Evolutionary conservation across 2,329 filamentous ascomycete species (phyloP).

Genomic region (Furcasterigmium sp.): DNA sequence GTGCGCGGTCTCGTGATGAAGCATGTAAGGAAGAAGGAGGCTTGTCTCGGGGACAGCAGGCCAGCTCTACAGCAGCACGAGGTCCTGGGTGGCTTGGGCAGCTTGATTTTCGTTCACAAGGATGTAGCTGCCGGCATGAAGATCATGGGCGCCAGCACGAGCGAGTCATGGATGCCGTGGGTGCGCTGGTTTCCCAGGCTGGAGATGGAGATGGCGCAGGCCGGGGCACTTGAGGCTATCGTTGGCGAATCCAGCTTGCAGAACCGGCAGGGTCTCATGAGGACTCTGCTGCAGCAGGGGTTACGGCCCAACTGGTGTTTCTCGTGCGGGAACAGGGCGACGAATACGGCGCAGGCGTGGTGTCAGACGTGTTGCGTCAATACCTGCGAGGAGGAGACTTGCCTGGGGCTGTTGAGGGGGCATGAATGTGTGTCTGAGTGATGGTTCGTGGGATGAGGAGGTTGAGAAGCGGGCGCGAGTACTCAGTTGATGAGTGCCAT

Average conservation of each 20-base stretch:
- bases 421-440: background rate
- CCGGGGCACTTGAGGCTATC: constrained; percentile 1
- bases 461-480: no score
- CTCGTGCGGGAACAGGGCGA: constrained; percentile 7
- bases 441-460: no score
- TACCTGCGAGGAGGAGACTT: constrained; percentile 3
- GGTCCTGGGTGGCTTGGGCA: constrained; percentile 6
- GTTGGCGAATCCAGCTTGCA: constrained; percentile 3
- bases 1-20: constrained; percentile 5
- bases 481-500: no score
- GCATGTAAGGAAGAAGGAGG: background rate
- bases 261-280: constrained; percentile 4
- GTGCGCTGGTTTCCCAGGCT: constrained; percentile 10
- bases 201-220: constrained; percentile 7
- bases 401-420: background rate
- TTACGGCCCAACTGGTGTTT: constrained; percentile 9
- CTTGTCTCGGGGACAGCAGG: background rate
- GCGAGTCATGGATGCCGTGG: constrained; percentile 9
- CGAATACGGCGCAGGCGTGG: constrained; percentile 4
- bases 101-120: constrained; percentile 7
- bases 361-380: constrained; percentile 9
- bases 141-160: constrained; percentile 8
- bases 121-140: constrained; percentile 7
- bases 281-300: background rate
- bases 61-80: background rate